phyloP scores from a whole-genome alignment of 371 early-diverging fungal genomes.

The Zychaea mexicana region DNA sequence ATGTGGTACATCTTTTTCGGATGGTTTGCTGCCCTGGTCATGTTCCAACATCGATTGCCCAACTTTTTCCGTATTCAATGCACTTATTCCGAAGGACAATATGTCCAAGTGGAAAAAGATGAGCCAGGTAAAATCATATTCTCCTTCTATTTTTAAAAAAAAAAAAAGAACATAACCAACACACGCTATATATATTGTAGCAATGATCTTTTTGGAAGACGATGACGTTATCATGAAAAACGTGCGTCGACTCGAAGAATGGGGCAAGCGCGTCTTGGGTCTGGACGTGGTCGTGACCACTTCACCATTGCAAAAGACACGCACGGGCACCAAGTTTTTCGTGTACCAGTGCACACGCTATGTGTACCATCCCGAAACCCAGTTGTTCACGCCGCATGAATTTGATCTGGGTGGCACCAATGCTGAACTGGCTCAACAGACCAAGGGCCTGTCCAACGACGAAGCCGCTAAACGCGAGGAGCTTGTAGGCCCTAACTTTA shows the following conservation, averaged over 20 bases:
- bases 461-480: constrained; percentile 64
- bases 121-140: constrained; percentile 29
- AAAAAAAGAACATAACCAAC: constrained; percentile 7
- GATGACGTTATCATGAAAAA: constrained; percentile 24
- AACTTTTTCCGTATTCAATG: constrained; percentile 71
- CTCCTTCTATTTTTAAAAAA: background rate
- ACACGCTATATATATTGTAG: constrained; percentile 20
- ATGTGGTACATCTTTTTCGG: constrained; percentile 69
- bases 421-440: constrained; percentile 47
- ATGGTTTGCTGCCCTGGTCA: constrained; percentile 63
- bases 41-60: constrained; percentile 43
- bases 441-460: constrained; percentile 49
- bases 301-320: constrained; percentile 45
- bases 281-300: constrained; percentile 46
- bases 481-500: constrained; percentile 72
- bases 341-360: constrained; percentile 79
- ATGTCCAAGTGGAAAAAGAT: constrained; percentile 69
- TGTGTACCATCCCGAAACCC: constrained; percentile 51
- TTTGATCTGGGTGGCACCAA: constrained; percentile 58
- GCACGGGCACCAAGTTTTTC: constrained; percentile 60
- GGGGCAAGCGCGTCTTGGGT: constrained; percentile 27
- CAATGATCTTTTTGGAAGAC: constrained; percentile 57
- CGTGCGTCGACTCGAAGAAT: constrained; percentile 28
- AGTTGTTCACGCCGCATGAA: constrained; percentile 57
- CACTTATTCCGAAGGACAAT: constrained; percentile 51